Base-by-base conservation (phyloP, 179 eudicot genomes). In the Corrigiola litoralis region DNA sequence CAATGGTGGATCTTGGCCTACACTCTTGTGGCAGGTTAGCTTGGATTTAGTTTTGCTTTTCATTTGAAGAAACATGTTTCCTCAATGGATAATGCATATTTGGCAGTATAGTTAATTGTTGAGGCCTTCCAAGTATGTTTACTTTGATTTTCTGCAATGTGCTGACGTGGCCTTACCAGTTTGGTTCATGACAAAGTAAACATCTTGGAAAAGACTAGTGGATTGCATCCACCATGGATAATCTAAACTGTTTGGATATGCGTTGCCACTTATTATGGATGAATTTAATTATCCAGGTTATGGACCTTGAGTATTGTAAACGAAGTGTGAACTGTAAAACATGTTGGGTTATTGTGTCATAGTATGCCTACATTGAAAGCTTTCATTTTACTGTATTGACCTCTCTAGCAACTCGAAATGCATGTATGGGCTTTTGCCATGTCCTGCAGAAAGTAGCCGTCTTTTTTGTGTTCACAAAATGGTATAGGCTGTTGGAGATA, bases 1-100 rank as follows among this genome's bases (percentile, higher is more conserved):
- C 58, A 92, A 92, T 84, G 96, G 95, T 11, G 98, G 96, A 67
- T 89, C 98, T 47, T 92, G 96, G 98, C 98, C 95, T 21, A 92
- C 95, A 9, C 85, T 92, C 21, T 56, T 89, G 59, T 92, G 98
- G 96, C 96, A 89, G 97, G 96, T 91, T 70, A 46, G 79, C 52
- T 53, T 66, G 18, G 29, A 23, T 18, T 23, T 12, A 14, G 1
- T 14, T 59, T 28, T 40, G n/a, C 8, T 53, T 44, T 36, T 1
- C 4, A 3, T 10, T n/a, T 11, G 31, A 36, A 46, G 42, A 7
- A 51, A 25, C 9, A 5, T 71, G 29, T 25, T 6, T 32, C 9
- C 33, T 50, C 62, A 27, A 8, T 65, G 45, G 61, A 40, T 41
- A 32, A 32, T 50, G 24, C 47, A 20, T 57, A n/a, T 51, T 44